Evolutionary conservation across 371 early-diverging fungal species (phyloP), one percentile per base, ranked within the genome.

Genomic region (Mortierella sp.): DNA sequence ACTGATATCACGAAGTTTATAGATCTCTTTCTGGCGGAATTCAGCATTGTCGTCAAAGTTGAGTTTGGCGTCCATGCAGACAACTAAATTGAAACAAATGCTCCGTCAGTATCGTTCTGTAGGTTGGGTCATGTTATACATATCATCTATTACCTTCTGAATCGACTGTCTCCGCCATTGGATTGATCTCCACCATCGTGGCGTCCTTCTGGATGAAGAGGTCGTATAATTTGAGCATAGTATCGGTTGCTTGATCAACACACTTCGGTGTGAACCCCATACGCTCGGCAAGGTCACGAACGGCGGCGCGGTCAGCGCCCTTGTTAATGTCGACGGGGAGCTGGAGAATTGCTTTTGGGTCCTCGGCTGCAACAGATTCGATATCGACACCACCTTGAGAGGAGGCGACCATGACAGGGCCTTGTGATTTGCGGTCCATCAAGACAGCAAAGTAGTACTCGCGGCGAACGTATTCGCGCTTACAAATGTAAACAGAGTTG

Each of bases 21-120:
- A 94, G 60, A 98, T 89, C 63, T 94, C 98, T 88, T 93, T 88
- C 87, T 99, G 99, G 84, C 97, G 95, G 92, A 97, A 98, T 43
- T 95, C 96, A 74, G 99, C 98, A 84, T 99, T 99, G 89, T 99
- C 99, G 87, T 99, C 99, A 86, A 98, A 98, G 86, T 95, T 95
- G 87, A 98, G 90, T 90, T 97, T 96, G 84, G 95, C 95, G 84
- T 95, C 95, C 94, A 96, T 94, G 87, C 94, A 94, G 81, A 94
- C 85, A 52, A 96, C 95, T 81, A 37, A 14, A 30, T 58, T 30
- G 26, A 58, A 43, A 43, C 8, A 6, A 14, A 16, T 11, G 10
- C 43, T 43, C 1, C 11, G 43, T 43, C 16, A 43, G 43, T 14
- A 11, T 43, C 43, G 43, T 43, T 10, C 43, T 43, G 9, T 43